Evolutionary conservation across 208 protist genomes (phyloP), one percentile per base, ranked within the genome.

Genomic region (Trypanosoma congolense): DNA sequence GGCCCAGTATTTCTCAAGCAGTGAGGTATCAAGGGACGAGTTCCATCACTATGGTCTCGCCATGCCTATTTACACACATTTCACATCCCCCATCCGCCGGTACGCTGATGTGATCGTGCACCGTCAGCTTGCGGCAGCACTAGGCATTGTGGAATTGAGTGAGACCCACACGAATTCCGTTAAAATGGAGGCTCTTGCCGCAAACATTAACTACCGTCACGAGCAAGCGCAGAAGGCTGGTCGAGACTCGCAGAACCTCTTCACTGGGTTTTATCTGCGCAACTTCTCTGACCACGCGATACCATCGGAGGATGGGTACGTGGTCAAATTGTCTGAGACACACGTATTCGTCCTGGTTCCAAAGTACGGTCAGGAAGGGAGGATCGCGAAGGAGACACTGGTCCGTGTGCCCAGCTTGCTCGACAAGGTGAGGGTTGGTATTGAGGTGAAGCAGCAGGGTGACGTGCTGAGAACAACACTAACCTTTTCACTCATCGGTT

Each of bases 31-130:
- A 19, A 74, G 78, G 31, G 80, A 91, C 49, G 81, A 91, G 72
- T 96, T 90, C 60, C 79, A 77, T 49, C 95, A 98, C 74, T 97
- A 94, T 71, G 95, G 92, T 60, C 77, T 98, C 9, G 91, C 88
- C n/a, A 90, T 93, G 73, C 73, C 83, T 45, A 92, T 96, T 45
- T 98, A 98, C 73, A 97, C 93, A 3, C 95, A 98, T 62, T 98
- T 98, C 61, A 98, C 95, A 28, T 97, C 92, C 4, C 95, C 95
- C 6, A 97, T 98, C 70, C 91, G 95, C 36, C 83, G 95, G 43
- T 98, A 96, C 57, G 83, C 93, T 22, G 95, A 98, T 68, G 85
- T 97, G 10, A 71, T 97, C 58, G 92, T 97, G 18, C 95, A 98
- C 61, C 85, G 95, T 12, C 87, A 92, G 69, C 68, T 96, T 22